These are phyloP conservation scores for Pseudovirgaria hyperparasitica DNA, from an alignment of 2,329 filamentous ascomycete species.

Conservation along the genomic window DNA sequence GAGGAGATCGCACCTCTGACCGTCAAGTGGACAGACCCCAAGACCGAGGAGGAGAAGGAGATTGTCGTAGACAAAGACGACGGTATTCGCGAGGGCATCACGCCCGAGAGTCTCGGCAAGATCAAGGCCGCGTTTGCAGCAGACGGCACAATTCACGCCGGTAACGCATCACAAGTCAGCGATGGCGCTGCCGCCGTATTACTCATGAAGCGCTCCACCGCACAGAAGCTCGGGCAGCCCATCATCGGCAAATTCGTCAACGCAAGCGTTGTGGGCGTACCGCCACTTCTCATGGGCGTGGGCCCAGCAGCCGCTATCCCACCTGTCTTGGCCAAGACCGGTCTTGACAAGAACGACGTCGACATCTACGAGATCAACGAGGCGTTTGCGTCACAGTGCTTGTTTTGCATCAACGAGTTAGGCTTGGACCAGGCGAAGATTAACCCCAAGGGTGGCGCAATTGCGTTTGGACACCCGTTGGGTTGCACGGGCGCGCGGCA, in stretches of 20 bases:
- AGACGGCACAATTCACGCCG: constrained; percentile 87
- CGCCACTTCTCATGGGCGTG: constrained; percentile 88
- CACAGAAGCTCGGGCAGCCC: constrained; percentile 73
- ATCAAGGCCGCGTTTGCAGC: constrained; percentile 84
- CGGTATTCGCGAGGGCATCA: constrained; percentile 74
- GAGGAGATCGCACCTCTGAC: constrained; percentile 81
- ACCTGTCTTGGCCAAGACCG: constrained; percentile 76
- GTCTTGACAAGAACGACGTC: constrained; percentile 71
- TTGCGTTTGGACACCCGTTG: constrained; percentile 89
- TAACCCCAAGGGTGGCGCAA: constrained; percentile 93
- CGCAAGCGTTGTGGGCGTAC: constrained; percentile 75
- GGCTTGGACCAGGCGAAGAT: constrained; percentile 74
- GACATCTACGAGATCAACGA: constrained; percentile 99
- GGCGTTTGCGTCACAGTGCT: constrained; percentile 88
- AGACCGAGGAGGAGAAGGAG: constrained; percentile 72
- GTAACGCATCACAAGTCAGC: constrained; percentile 90
- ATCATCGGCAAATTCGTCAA: constrained; percentile 89
- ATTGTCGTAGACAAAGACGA: constrained; percentile 79
- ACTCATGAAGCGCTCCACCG: constrained; percentile 87
- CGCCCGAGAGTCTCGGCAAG: constrained; percentile 77
- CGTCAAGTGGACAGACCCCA: constrained; percentile 81
- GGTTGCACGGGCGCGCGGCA: constrained; percentile 91
- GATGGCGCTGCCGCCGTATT: constrained; percentile 89
- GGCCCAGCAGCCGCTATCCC: constrained; percentile 95
- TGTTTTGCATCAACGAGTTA: constrained; percentile 87